phyloP scores from a whole-genome alignment of 2,329 filamentous ascomycete genomes.

The Penicillium italicum region DNA sequence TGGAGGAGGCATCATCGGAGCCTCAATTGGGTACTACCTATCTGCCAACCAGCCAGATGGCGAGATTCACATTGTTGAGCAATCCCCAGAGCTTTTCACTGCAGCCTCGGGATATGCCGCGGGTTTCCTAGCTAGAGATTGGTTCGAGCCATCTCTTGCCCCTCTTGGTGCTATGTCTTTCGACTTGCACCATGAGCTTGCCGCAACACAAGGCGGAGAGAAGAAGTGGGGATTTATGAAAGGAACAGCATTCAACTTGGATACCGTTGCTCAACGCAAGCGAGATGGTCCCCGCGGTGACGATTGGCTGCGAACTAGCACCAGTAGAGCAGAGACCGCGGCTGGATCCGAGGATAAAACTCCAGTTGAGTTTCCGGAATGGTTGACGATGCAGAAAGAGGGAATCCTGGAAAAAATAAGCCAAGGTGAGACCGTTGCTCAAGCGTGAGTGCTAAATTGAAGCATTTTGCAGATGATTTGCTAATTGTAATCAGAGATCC shows the following conservation, averaged over 20 bases:
- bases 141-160: conserved; percentile 59
- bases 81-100: conserved; percentile 60
- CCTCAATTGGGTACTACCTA: conserved; percentile 70
- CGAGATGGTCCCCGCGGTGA: conserved; percentile 49
- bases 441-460: conserved; percentile 52
- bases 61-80: conserved; percentile 58
- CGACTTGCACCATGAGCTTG: conserved; percentile 62
- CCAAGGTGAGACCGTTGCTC: conserved; percentile 58
- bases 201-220: conserved; percentile 56
- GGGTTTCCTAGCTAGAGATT: conserved; percentile 70
- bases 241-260: conserved; percentile 59
- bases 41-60: conserved; percentile 39
- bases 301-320: conserved; percentile 65
- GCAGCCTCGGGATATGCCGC: conserved; percentile 72
- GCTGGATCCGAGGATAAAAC: conserved; percentile 36
- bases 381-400: conserved; percentile 56
- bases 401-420: conserved; percentile 61
- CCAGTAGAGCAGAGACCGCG: conserved; percentile 57
- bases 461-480: background rate
- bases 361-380: conserved; percentile 47
- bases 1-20: conserved; percentile 67
- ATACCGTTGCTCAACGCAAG: conserved; percentile 36
- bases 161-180: conserved; percentile 66
- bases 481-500: conserved; percentile 56
- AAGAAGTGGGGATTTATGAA: conserved; percentile 57